Conservation (phyloP, 331 rosid species). For the Dryas integrifolia region DNA sequence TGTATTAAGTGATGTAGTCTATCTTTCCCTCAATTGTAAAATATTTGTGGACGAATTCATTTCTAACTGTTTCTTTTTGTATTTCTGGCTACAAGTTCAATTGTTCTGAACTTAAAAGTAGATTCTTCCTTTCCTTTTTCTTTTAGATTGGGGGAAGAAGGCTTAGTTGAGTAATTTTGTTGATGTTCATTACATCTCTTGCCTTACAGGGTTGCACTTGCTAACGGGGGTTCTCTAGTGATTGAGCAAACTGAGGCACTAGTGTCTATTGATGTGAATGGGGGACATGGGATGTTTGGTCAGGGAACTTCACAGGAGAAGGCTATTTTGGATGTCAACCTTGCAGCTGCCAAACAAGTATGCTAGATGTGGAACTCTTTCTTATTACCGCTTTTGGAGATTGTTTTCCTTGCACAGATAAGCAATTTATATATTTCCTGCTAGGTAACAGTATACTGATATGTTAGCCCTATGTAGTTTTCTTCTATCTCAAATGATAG, state of each 20-base stretch:
- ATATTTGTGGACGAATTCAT: background rate
- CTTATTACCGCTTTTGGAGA: constrained; percentile 18
- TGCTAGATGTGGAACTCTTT: constrained; percentile 28
- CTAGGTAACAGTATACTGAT: background rate
- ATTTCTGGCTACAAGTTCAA: constrained; percentile 17
- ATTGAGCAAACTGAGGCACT: constrained; percentile 99
- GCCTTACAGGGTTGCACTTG: constrained; percentile 75
- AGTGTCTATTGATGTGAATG: constrained; percentile 95
- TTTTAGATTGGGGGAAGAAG: background rate
- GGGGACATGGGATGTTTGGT: constrained; percentile 93
- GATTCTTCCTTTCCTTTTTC: background rate
- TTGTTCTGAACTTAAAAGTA: background rate
- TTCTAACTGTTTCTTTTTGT: constrained; percentile 1
- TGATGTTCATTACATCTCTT: constrained; percentile 10
- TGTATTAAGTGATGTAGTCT: too few relatives aligned
- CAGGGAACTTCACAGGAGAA: constrained; percentile 76
- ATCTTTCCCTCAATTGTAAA: constrained; percentile 6
- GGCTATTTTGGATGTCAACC: constrained; percentile 92
- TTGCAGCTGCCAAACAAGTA: constrained; percentile 90
- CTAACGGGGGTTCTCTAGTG: constrained; percentile 87
- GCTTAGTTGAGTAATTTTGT: background rate
- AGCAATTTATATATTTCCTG: background rate
- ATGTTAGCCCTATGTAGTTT: background rate
- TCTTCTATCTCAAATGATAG: background rate
- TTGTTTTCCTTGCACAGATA: background rate